Evolutionary conservation across 2,329 filamentous ascomycete species (phyloP), one percentile per base, ranked within the genome.

Genomic region (Neonectria neomacrospora): DNA sequence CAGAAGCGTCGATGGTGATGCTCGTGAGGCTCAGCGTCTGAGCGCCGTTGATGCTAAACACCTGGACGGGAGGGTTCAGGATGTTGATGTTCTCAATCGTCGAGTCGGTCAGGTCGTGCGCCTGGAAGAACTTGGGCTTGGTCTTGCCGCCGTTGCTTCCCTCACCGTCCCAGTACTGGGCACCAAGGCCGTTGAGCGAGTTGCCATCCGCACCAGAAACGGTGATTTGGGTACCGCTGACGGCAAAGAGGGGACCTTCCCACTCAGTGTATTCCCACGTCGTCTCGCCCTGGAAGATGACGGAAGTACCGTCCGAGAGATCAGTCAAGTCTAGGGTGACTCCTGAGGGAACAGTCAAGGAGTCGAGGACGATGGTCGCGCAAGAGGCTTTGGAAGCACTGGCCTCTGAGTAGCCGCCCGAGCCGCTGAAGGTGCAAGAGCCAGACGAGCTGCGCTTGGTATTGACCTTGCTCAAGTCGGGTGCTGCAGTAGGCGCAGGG

Each of bases 71-170:
- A 2, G 59, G 59, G 53, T 61, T 51, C 9, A 61, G 28, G 14
- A 61, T 61, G 3, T 52, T 61, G 39, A 61, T 41, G 47, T 51
- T 52, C 53, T 52, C 39, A 39, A 61, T 61, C 14, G 59, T 61
- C 30, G 59, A 61, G 18, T 52, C 47, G 47, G 59, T 57, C 53
- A 57, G 14, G 30, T 61, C 59, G 39, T 61, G 59, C 28, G 59
- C 59, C 53, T 61, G 59, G 30, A 61, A 61, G 30, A 61, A 61
- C 59, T 61, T 61, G 47, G 59, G 59, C 59, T 61, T 61, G 12
- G 59, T 61, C 53, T 56, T 57, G 53, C 59, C 59, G n/a, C 59
- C 59, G 39, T 61, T 61, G 47, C 59, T 61, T 12, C 59, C 59
- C 59, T 61, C 59, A 14, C 59, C 53, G 14, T 61, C 59, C 59